Conservation (phyloP, 768 basidiomycete species). For the Suillus spraguei region DNA sequence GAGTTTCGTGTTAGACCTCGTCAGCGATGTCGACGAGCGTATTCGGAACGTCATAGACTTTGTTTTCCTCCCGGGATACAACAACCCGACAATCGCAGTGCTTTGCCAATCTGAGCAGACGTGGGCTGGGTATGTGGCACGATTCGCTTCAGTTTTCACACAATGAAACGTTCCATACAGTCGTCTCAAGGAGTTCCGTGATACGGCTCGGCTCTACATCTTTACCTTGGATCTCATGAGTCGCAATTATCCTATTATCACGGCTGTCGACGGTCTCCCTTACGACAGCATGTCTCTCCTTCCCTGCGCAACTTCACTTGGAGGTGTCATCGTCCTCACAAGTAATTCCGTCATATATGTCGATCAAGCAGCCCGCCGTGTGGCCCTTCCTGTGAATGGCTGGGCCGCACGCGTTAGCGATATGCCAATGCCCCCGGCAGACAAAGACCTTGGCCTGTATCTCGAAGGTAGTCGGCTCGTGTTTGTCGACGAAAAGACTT, state of each 20-base stretch:
- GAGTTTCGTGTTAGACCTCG: conserved; percentile 86
- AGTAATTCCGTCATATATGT: conserved; percentile 85
- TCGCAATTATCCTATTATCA: conserved; percentile 81
- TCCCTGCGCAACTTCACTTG: conserved; percentile 70
- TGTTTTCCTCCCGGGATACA: conserved; percentile 90
- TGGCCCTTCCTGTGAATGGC: conserved; percentile 78
- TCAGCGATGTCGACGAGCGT: conserved; percentile 69
- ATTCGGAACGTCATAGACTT: conserved; percentile 88
- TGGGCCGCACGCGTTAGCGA: conserved; percentile 82
- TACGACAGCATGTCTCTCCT: conserved; percentile 71
- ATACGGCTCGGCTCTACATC: conserved; percentile 77
- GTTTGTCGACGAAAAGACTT: conserved; percentile 76
- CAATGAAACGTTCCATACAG: conserved; percentile 36
- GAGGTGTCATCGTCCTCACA: conserved; percentile 81
- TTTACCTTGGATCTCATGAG: conserved; percentile 85
- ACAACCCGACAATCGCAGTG: conserved; percentile 91
- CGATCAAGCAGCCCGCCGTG: conserved; percentile 80
- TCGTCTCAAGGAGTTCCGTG: conserved; percentile 83
- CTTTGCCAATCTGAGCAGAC: conserved; percentile 87
- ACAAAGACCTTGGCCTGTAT: conserved; percentile 47
- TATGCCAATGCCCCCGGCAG: conserved; percentile 48
- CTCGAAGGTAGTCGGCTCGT: conserved; percentile 76
- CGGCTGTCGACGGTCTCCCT: conserved; percentile 71
- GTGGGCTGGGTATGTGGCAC: conserved; percentile 77
- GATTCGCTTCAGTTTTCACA: conserved; percentile 1